Evolutionary conservation across 208 protist genomes (phyloP), one percentile per base, ranked within the genome.

Genomic region (Lotmaria passim): DNA sequence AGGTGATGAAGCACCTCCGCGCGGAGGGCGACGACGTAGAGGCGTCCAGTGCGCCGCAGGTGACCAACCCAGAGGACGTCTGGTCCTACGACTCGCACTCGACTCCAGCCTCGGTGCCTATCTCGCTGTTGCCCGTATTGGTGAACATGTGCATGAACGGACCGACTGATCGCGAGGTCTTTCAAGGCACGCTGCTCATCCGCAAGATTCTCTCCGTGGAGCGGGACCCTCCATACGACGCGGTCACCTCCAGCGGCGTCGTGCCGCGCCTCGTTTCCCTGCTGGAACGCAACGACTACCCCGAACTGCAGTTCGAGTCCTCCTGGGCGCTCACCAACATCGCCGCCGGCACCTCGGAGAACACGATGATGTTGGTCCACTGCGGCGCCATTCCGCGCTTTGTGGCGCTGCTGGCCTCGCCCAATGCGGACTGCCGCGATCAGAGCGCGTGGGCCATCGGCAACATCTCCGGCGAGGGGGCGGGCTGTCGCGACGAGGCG

Each of bases 281-380:
- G 66, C 85, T 99, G 31, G 67, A 86, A 48, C 73, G 67, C n/a
- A 55, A 73, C 36, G 81, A 98, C 17, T 72, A 83, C 56, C 81
- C 88, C 2, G 64, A 91, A 57, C 78, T 99, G 60, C 97, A 99
- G 91, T 99, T 99, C 79, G 98, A 99, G 90, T 89, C 97, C 15
- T 97, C 98, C 5, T 99, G 99, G 99, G 97, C 98, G 3, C 85
- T 99, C 30, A 99, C 98, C 4, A 99, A 99, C 87, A 98, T 99
- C 57, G 98, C 98, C 17, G 99, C 98, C 12, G 98, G 98, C 39
- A 98, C 95, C 19, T 89, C 95, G 17, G 82, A 97, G 75, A 97
- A 99, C 76, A 99, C 98, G 10, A 73, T 69, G 33, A 69, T 88
- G 36, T 89, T 99, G 12, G 82, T 99, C 39, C 67, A 97, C 19